phyloP scores from a whole-genome alignment of 352 stramenopile species.

The Phytophthora litchii region DNA sequence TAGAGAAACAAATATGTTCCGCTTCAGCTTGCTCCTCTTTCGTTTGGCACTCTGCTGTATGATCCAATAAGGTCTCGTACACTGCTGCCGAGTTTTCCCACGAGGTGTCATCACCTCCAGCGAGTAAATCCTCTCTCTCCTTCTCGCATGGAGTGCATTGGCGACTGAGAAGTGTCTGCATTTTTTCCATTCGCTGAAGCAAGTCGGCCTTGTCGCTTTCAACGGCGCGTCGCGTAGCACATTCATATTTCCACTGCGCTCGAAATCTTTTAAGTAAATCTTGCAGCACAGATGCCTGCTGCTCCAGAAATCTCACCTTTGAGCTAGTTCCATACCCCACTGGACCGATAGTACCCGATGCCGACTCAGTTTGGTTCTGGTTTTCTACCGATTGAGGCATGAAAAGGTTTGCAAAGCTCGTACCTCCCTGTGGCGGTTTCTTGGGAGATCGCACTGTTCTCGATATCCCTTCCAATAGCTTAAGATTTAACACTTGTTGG shows the following conservation, averaged over 20 bases:
- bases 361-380: conserved; percentile 12
- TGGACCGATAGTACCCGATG: conserved; percentile 17
- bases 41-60: conserved; percentile 22
- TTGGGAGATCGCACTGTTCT: conserved; percentile 17
- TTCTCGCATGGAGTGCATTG: conserved; percentile 38
- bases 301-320: conserved; percentile 48
- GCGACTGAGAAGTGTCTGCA: conserved; percentile 35
- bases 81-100: conserved; percentile 50
- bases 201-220: conserved; percentile 53
- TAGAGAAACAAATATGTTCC: conserved; percentile 64
- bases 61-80: conserved; percentile 49
- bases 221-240: conserved; percentile 31
- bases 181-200: conserved; percentile 44
- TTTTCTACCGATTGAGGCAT: conserved; percentile 8
- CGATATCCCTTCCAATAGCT: conserved; percentile 35
- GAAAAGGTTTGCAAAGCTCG: conserved; percentile 9
- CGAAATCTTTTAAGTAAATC: conserved; percentile 57
- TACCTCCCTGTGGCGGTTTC: conserved; percentile 14
- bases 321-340: conserved; percentile 37
- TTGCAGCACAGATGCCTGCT: conserved; percentile 55
- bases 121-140: conserved; percentile 27
- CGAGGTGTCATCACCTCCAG: conserved; percentile 42
- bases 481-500: conserved; percentile 54
- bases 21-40: conserved; percentile 50
- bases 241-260: conserved; percentile 58